Evolutionary conservation across 441 rosid species (phyloP), one percentile per base, ranked within the genome.

Genomic region (Heliophila coronopifolia): DNA sequence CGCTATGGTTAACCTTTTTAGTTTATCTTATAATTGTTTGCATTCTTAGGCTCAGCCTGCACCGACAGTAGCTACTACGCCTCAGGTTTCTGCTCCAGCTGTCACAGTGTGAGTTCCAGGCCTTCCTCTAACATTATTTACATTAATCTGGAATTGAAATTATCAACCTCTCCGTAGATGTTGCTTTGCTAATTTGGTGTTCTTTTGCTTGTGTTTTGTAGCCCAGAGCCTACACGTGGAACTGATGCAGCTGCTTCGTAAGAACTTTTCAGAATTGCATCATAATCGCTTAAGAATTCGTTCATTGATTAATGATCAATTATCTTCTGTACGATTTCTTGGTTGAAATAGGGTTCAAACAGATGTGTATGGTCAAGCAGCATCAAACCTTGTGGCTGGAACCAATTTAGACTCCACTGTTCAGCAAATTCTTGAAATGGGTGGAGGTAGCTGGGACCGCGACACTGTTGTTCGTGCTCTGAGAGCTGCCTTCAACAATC

Each of bases 371-470:
- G 81, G 84, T 49, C 79, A 73, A 65, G 84, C 84, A 46, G 84
- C 84, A 7, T 78, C 84, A 35, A 78, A 75, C 68, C 74, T 78
- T 51, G 84, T 75, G 49, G 84, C 84, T 10, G 84, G 81, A 41
- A 75, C 28, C 45, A 69, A 48, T 50, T 51, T 78, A 38, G 84
- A 78, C 37, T 63, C 77, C 22, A 61, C 74, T 2, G 55, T 78
- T 32, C 84, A 75, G 39, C 77, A 78, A 54, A 75, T 78, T 53
- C 71, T 78, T 57, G 84, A 78, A 61, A 78, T 78, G 84, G 84
- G 84, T 47, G 84, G 84, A 58, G 84, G 84, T 50, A 73, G 75
- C 52, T 78, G 84, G 84, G 84, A 78, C 48, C 65, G 84, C 54
- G 84, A 75, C 55, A 73, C 76, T 31, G 84, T 78, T 66, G 63